phyloP scores from a whole-genome alignment of 495 filamentous ascomycete species.

The Lepidopterella palustris region DNA sequence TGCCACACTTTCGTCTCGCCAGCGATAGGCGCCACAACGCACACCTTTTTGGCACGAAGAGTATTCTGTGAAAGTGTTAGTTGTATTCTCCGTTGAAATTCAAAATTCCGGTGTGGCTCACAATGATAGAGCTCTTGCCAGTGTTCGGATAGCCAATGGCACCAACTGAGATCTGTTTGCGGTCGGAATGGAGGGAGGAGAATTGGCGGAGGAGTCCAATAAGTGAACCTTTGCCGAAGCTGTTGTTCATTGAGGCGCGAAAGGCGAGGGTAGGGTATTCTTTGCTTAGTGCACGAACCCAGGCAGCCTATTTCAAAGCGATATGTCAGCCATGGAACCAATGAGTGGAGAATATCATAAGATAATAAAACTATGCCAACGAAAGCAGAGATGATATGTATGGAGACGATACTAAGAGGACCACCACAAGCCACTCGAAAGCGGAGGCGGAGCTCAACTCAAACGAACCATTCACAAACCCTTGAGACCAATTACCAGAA shows the following conservation, averaged over 20 bases:
- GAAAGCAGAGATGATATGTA: neutral
- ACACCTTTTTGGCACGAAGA: slow-evolving; percentile 77
- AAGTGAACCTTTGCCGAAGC: slow-evolving; percentile 44
- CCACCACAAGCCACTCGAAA: slow-evolving; percentile 50
- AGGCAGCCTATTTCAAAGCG: slow-evolving; percentile 57
- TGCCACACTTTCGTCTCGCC: slow-evolving; percentile 95
- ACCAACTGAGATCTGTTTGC: slow-evolving; percentile 62
- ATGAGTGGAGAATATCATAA: neutral
- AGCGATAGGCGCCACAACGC: slow-evolving; percentile 90
- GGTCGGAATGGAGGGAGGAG: slow-evolving; percentile 77
- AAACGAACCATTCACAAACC: slow-evolving; percentile 62
- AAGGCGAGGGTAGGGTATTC: slow-evolving; percentile 92
- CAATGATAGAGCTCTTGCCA: slow-evolving; percentile 40
- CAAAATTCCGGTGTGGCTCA: too few species aligned
- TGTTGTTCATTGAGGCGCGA: slow-evolving; percentile 86
- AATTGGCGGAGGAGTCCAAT: slow-evolving; percentile 64
- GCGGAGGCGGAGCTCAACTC: slow-evolving; percentile 74
- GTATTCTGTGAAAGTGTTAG: too few species aligned
- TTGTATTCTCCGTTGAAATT: too few species aligned
- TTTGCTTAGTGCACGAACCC: slow-evolving; percentile 73
- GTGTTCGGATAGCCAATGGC: slow-evolving; percentile 42
- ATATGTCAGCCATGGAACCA: neutral
- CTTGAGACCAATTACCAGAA: slow-evolving; percentile 67
- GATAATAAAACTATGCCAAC: neutral
- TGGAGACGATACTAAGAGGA: slow-evolving; percentile 96